Percentiles rank a stretch among this genome's conserved stretches.
Evolutionary conservation across 768 basidiomycete genomes (phyloP).

Genomic region (Lentinus tigrinus): DNA sequence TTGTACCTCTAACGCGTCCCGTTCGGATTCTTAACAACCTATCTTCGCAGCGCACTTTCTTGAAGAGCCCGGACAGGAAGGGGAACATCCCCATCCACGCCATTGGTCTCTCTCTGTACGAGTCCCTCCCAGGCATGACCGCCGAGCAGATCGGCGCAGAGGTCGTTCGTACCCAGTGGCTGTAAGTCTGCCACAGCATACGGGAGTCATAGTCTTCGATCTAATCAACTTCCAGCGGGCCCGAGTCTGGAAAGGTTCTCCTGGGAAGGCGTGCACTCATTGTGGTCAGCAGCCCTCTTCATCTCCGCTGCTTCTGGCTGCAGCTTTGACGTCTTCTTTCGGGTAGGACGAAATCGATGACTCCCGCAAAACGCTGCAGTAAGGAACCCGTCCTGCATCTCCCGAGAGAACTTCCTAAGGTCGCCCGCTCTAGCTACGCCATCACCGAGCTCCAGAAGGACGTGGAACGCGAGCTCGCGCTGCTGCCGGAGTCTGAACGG

Average conservation of each 20-base stretch:
- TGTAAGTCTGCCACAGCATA: constrained; percentile 48
- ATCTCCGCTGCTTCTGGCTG: constrained; percentile 1
- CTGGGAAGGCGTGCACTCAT: constrained; percentile 82
- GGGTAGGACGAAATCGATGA: constrained; percentile 85
- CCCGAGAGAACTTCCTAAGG: background rate
- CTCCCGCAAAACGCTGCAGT: constrained; percentile 87
- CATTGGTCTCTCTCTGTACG: constrained; percentile 94
- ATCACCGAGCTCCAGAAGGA: constrained; percentile 88
- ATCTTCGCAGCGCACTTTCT: constrained; percentile 71
- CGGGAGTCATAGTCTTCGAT: background rate
- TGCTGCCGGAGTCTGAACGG: constrained; percentile 69
- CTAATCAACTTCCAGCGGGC: constrained; percentile 43
- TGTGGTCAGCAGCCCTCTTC: constrained; percentile 52
- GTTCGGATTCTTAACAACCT: background rate
- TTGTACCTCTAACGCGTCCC: background rate
- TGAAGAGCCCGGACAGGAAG: constrained; percentile 67
- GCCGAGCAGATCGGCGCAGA: constrained; percentile 76
- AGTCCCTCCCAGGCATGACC: constrained; percentile 75
- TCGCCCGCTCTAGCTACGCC: constrained; percentile 64
- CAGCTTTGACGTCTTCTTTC: constrained; percentile 3
- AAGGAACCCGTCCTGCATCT: constrained; percentile 23
- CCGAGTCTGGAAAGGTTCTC: constrained; percentile 64
- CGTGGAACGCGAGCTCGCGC: constrained; percentile 67
- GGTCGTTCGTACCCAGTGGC: constrained; percentile 95
- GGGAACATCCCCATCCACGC: constrained; percentile 91